Conservation (phyloP, 2,329 filamentous ascomycete species). For the Chaetomium sp. region DNA sequence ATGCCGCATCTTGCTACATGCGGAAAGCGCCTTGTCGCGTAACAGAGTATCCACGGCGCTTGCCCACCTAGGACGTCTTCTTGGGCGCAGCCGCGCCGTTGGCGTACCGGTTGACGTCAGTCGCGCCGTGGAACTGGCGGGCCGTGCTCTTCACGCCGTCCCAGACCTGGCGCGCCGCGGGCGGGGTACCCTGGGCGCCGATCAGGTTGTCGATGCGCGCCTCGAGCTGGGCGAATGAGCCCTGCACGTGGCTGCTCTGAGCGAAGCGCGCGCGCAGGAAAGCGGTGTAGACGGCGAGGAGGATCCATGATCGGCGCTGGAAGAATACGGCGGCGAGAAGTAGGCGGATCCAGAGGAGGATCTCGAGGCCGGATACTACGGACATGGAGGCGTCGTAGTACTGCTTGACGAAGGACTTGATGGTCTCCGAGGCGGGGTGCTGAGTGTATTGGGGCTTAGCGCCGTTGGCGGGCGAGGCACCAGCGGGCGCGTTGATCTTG, state of each 20-base stretch:
- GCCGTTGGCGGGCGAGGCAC: conserved; percentile 45
- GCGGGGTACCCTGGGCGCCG: conserved; percentile 80
- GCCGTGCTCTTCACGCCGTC: conserved; percentile 66
- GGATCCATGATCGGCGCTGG: conserved; percentile 83
- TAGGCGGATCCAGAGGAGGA: conserved; percentile 78
- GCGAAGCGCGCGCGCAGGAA: conserved; percentile 87
- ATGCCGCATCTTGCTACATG: conserved; percentile 2
- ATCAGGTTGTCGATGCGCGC: conserved; percentile 74
- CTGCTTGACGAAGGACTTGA: conserved; percentile 91
- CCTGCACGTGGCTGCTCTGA: conserved; percentile 91
- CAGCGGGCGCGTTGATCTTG: conserved; percentile 45
- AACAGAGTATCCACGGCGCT: neutral
- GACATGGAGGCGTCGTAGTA: conserved; percentile 98
- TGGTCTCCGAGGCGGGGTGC: conserved; percentile 67
- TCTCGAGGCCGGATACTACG: conserved; percentile 81
- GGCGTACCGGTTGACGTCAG: conserved; percentile 70
- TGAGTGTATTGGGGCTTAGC: conserved; percentile 46
- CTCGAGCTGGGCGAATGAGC: conserved; percentile 64
- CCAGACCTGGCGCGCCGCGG: conserved; percentile 73
- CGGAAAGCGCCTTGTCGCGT: conserved; percentile 14
- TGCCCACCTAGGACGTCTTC: conserved; percentile 50
- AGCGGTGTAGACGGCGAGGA: conserved; percentile 76
- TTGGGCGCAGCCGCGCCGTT: conserved; percentile 53
- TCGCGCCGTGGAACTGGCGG: conserved; percentile 69
- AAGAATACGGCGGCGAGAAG: conserved; percentile 77